Evolutionary conservation across 2,329 filamentous ascomycete genomes (phyloP).

Genomic region (Fusarium denticulatum): DNA sequence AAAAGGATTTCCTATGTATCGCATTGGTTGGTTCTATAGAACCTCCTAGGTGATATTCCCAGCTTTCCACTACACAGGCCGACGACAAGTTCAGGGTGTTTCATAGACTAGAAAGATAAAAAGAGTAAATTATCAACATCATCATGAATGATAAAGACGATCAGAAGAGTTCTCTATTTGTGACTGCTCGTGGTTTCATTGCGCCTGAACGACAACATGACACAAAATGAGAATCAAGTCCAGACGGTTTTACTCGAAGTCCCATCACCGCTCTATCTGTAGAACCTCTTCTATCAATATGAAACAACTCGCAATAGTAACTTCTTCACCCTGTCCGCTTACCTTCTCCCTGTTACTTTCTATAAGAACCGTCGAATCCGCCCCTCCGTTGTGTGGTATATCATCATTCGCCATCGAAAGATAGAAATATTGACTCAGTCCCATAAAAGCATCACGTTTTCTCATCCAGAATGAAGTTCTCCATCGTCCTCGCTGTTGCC

Average conservation of each 20-base stretch:
- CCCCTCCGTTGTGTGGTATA: accelerated
- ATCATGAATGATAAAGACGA: accelerated
- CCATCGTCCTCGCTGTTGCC: background rate
- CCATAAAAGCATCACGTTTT: accelerated
- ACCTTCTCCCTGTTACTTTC: accelerated
- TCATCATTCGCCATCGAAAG: background rate
- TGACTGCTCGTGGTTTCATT: accelerated
- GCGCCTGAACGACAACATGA: background rate
- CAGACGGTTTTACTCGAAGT: background rate
- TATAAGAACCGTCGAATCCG: background rate
- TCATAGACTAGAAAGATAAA: too few species aligned
- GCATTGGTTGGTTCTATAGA: too few species aligned
- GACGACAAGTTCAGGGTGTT: too few species aligned
- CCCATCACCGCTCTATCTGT: background rate
- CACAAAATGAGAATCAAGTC: background rate
- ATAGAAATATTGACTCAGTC: background rate
- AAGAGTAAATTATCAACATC: too few species aligned
- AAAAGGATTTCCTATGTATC: accelerated
- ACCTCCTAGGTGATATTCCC: too few species aligned
- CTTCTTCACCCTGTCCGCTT: accelerated
- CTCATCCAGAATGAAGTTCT: background rate
- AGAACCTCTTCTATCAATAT: background rate
- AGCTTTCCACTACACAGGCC: too few species aligned
- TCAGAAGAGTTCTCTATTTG: accelerated
- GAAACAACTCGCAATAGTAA: background rate